Evolutionary conservation across 306 rosid genomes (phyloP), one percentile per base, ranked within the genome.

Genomic region (Sechiopsis laciniata): DNA sequence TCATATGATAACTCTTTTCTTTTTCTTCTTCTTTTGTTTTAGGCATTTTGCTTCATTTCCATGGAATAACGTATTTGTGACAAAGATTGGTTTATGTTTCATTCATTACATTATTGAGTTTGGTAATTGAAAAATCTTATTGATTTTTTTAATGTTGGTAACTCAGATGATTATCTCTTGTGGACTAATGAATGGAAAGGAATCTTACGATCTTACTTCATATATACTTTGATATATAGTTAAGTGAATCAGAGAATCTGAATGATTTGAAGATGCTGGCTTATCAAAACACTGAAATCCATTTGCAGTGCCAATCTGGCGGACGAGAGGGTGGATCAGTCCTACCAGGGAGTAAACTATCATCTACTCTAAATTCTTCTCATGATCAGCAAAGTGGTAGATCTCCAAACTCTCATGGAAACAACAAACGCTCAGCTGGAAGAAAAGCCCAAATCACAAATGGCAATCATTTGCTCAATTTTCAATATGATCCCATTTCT

Each of bases 391-490:
- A 74, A 42, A 65, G 55, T 78, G 50, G 24, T 21, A 80, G 84
- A 58, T 62, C 72, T 48, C 76, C n/a, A 16, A 82, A 60, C 80
- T 79, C 87, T 79, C 88, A 82, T 37, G 91, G 91, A 66, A 85
- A 77, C 77, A 74, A 82, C 21, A 21, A 54, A 3, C 75, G 85
- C 45, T 75, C 80, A 7, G 54, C 86, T 16, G 96, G 96, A 72
- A 87, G 88, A 83, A 90, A 76, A 79, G 62, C 88, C 64, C 98
- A 90, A 79, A 56, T 78, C 71, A 84, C 72, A 69, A 94, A 85
- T 83, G 98, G 87, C 14, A 94, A 94, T 76, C 87, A 94, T 84
- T 85, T 94, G 83, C 84, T 94, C 79, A 94, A 94, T 76, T 94
- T 94, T 85, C 90, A 94, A 22, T 94, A 94, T 82, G 96, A 89